Percentiles rank a stretch among this genome's conserved stretches.
Conservation (phyloP, 2,329 filamentous ascomycete species). For the Plectosphaerella cucumerina region DNA sequence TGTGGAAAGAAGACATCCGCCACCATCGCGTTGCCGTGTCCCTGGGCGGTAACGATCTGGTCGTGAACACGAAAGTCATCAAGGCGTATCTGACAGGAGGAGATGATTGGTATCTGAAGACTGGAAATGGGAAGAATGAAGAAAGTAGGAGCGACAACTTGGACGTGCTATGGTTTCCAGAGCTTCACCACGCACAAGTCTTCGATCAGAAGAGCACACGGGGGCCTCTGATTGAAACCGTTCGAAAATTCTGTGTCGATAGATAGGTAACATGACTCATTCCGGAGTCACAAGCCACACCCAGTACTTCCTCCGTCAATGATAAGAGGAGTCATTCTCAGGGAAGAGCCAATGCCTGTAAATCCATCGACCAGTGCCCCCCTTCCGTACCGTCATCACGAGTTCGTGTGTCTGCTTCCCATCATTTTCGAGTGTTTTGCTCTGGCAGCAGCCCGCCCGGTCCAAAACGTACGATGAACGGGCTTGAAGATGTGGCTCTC, state of each 20-base stretch:
- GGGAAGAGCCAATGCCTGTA: no score
- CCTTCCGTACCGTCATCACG: no score
- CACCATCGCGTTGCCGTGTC: constrained; percentile 44
- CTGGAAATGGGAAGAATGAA: background rate
- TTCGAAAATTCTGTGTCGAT: background rate
- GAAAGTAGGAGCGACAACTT: background rate
- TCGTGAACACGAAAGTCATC: constrained; percentile 57
- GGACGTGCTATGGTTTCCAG: background rate
- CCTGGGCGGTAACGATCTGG: constrained; percentile 57
- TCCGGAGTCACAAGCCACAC: no score
- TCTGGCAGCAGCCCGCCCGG: no score
- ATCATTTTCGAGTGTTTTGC: no score
- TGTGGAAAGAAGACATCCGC: constrained; percentile 64
- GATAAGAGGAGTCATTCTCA: no score
- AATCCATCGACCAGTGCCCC: no score
- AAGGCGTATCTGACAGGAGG: constrained; percentile 45
- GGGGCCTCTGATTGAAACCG: background rate
- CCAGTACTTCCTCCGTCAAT: no score
- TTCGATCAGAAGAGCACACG: background rate
- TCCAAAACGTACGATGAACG: no score
- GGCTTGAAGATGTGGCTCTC: no score
- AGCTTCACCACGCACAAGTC: background rate
- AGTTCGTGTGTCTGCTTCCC: no score
- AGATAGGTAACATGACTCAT: no score
- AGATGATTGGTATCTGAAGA: background rate